A percentile compares a stretch with the other conserved stretches of the same genome.
Evolutionary conservation across 75 land plant species (phyloP).

Genomic region (Cryptomeria japonica): DNA sequence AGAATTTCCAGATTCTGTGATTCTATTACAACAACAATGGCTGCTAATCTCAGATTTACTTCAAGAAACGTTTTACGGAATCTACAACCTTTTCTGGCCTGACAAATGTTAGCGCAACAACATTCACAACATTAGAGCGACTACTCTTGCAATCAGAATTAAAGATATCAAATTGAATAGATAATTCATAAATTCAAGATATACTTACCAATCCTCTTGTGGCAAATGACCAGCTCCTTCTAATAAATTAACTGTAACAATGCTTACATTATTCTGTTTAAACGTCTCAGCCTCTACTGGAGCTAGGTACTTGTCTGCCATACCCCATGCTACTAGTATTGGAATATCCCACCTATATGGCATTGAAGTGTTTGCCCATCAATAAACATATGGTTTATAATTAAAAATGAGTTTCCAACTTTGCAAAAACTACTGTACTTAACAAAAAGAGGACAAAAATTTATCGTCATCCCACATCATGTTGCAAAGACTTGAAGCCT

Average conservation of each 20-base stretch:
- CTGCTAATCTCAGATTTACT: neutral
- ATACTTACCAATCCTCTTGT: constrained; percentile 92
- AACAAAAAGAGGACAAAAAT: neutral
- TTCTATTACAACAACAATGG: neutral
- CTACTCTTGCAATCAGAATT: neutral
- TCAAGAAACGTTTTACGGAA: constrained; percentile 38
- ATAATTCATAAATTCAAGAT: neutral
- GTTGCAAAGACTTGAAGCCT: neutral
- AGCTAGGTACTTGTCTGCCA: constrained; percentile 81
- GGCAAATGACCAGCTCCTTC: constrained; percentile 99
- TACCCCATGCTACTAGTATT: constrained; percentile 82
- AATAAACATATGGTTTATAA: constrained; percentile 3
- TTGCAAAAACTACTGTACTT: neutral
- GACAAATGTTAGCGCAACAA: constrained; percentile 4
- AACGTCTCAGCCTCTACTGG: constrained; percentile 81
- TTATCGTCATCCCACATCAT: neutral
- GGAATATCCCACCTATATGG: constrained; percentile 81
- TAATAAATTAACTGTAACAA: constrained; percentile 51
- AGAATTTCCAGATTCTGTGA: neutral
- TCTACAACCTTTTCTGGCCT: constrained; percentile 97
- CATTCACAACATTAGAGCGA: neutral
- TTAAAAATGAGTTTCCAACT: neutral
- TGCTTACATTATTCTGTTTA: constrained; percentile 61
- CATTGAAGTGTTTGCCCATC: neutral
- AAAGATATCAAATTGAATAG: neutral